Percentiles rank a stretch among this genome's conserved stretches.
Conservation (phyloP, 257 asterid genomes). For the Scutellaria baicalensis region DNA sequence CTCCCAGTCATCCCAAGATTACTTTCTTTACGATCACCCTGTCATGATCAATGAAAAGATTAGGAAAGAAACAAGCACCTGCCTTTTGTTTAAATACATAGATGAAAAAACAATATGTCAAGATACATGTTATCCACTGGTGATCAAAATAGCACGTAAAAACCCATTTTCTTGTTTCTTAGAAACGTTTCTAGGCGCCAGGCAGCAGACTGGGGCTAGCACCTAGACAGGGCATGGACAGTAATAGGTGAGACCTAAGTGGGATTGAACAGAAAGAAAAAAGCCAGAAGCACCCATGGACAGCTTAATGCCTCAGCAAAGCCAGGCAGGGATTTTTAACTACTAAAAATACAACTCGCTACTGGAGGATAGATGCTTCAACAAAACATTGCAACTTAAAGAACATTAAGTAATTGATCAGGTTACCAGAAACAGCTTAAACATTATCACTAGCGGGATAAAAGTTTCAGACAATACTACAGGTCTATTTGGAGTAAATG, state of each 20-base stretch:
- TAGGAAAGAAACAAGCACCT: slow-evolving; percentile 7
- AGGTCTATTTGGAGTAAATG: neutral
- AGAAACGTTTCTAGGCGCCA: too few species aligned
- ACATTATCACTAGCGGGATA: neutral
- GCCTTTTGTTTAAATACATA: neutral
- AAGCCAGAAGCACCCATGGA: too few species aligned
- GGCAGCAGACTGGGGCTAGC: too few species aligned
- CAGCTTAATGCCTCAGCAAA: too few species aligned
- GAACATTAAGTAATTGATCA: neutral
- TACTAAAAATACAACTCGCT: too few species aligned
- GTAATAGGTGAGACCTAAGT: too few species aligned
- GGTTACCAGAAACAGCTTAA: neutral
- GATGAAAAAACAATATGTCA: neutral
- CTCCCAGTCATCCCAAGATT: slow-evolving; percentile 78
- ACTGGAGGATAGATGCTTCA: too few species aligned
- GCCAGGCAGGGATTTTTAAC: too few species aligned
- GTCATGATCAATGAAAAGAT: slow-evolving; percentile 18
- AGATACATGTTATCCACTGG: neutral
- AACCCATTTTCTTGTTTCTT: neutral
- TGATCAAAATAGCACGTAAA: slow-evolving; percentile 3
- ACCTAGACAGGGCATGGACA: too few species aligned
- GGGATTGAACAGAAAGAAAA: too few species aligned
- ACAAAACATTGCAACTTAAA: too few species aligned
- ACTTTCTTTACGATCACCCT: slow-evolving; percentile 58
- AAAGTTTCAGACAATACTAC: neutral